Evolutionary conservation across 306 rosid species (phyloP), one percentile per base, ranked within the genome.

Genomic region (Cyamopsis tetragonoloba): DNA sequence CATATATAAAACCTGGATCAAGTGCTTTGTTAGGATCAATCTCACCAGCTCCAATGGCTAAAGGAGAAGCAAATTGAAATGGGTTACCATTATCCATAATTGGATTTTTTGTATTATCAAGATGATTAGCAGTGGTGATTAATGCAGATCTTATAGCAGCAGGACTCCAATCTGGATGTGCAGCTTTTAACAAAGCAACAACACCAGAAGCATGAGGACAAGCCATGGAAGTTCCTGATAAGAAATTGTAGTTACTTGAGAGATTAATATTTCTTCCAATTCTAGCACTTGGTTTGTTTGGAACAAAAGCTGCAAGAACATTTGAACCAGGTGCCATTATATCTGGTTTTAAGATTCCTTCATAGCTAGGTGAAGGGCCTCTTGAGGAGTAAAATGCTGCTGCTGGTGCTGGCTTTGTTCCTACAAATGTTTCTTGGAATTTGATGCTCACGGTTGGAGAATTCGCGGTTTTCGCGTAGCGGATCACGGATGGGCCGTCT

Each of bases 191-290:
- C 1, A 80, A 68, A 1, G 86, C 87, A 3, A 59, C 87, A 1
- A 84, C 64, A 0, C 87, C 89, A 2, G 87, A 74, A 1, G 38
- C 82, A 58, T 87, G 89, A 28, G 92, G 86, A 26, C 86, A 80
- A 0, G 92, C 63, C 81, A 84, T 82, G 23, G 93, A 87, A 7
- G 93, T 84, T 7, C 89, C 87, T 0, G 89, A 75, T 1, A 81
- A n/a, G 0, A 84, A 1, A 26, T 49, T 77, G 71, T 71, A 87
- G 11, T 34, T 59, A 30, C 64, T 79, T 0, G 79, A 11, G 3
- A 83, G 6, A 11, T 22, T 2, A 34, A 83, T 74, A 7, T 70
- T 79, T 23, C 51, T 19, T 12, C 81, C 79, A 17, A 80, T 76
- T 41, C 2, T 43, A 28, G 76, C 84, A 0, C 76, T 17, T 13